phyloP scores from a whole-genome alignment of 78 protist species.

The Pelomyxa schiedti region DNA sequence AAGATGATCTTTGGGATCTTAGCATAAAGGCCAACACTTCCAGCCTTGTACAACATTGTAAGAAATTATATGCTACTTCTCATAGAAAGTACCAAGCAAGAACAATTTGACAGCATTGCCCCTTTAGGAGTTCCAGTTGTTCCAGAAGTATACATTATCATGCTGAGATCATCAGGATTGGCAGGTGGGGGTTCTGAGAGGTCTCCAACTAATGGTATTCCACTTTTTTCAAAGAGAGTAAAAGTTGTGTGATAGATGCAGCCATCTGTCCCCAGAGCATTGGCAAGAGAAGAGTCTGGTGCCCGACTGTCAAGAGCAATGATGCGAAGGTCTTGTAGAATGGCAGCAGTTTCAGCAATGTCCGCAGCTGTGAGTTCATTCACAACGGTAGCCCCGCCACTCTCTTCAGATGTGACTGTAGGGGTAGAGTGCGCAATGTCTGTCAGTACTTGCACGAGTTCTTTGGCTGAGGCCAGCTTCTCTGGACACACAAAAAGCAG shows the following conservation, averaged over 20 bases:
- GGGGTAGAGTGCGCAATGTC: not conserved
- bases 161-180: not conserved
- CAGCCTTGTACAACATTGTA: not conserved
- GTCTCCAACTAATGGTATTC: too few relatives aligned
- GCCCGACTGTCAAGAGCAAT: not conserved
- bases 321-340: not conserved
- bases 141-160: not conserved
- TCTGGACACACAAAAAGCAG: not conserved
- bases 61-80: not conserved
- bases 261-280: not conserved
- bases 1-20: not conserved
- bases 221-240: not conserved
- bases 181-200: too few relatives aligned
- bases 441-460: not conserved
- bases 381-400: too few relatives aligned
- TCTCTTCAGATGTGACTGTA: too few relatives aligned
- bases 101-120: not conserved
- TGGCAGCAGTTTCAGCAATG: not conserved
- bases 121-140: not conserved
- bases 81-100: not conserved
- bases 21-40: not conserved
- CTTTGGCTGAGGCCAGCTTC: not conserved
- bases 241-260: not conserved
- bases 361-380: too few relatives aligned
- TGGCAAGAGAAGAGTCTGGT: not conserved